Evolutionary conservation across 73 alveolate species (phyloP), one percentile per base, ranked within the genome.

Genomic region (Blepharisma stoltei): DNA sequence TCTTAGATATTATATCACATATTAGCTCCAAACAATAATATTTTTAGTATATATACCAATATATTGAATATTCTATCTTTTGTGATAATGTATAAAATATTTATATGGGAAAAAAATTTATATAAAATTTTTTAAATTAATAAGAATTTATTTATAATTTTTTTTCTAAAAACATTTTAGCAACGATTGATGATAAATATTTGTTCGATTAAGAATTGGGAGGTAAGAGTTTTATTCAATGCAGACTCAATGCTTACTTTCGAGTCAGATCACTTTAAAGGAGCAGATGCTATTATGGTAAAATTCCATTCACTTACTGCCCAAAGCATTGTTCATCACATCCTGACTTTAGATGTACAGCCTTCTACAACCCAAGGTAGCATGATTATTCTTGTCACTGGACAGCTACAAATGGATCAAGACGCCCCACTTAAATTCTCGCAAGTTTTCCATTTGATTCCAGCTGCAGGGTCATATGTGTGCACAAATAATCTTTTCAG

Each of bases 381-480:
- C 23, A 83, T 87, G 77, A 6, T 87, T 27, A 55, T 83, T 82
- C 67, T 87, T 69, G 87, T 87, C 78, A 81, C 87, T 0, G 95
- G 95, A 5, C 78, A 60, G 80, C 54, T 87, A 41, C 41, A n/a
- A 75, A 84, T 87, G 53, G 95, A 87, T 47, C 81, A 79, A 47
- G 73, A 88, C 44, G 91, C 82, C 78, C 89, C 95, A 27, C 83
- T 87, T 55, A 87, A 84, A 78, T 87, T 87, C 70, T 87, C 95
- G 1, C 86, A 84, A 67, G 87, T 80, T 32, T 87, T 87, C 81
- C 88, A 87, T 67, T 60, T 87, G 67, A 76, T 47, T 5, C 86
- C 81, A 21, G 83, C 84, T 6, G 86, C 88, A 27, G 32, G 81
- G 3, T 76, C 82, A 27, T 85, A 75, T 80, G 71, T n/a, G 68